Base-by-base conservation (phyloP, 2,329 filamentous ascomycete species). In the Chalaropsis thielavioides region DNA sequence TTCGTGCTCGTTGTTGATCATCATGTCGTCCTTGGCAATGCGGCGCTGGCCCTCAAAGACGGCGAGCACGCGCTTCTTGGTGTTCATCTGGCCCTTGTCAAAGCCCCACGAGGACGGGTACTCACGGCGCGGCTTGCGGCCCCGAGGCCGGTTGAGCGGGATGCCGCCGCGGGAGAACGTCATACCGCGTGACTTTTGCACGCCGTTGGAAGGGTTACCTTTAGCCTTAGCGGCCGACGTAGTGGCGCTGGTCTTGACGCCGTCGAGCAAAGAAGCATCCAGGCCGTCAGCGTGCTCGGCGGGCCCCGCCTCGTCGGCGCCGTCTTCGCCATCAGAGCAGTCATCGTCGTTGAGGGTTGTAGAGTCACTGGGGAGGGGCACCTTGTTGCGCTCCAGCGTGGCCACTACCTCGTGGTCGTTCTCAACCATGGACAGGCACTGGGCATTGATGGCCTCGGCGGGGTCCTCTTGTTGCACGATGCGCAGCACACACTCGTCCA, bases 21-120 rank as follows among this genome's bases (percentile, higher is more conserved):
- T 95, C 90, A 97, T 94, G 76, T 99, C 94, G 73, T 99, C 94
- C 79, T 97, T 97, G 83, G 89, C 94, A 61, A 99, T 81, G 51
- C 92, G 86, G 63, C 92, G 85, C 17, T 82, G 82, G 0, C 94
- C 94, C 72, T 97, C 91, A 71, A 95, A 99, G 22, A 95, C 89
- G 69, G 90, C 90, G 71, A 97, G 81, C 64, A 96, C 90, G 35
- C 94, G 89, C 83, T 96, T 96, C 84, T 95, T 96, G 84, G 95
- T 95, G 73, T 89, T 95, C 90, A 97, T 96, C 78, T 94, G 91
- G 71, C 90, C 88, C 71, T 89, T 86, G 68, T 92, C 84, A 71
- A 92, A 94, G 63, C 94, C 92, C 94, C 94, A 99, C 1, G 89
- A 92, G 0, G 89, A 85, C 13, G 94, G 94, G 74, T 96, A 97